phyloP scores from a whole-genome alignment of 1,284 basidiomycete species.

The Cryptococcus sp. region DNA sequence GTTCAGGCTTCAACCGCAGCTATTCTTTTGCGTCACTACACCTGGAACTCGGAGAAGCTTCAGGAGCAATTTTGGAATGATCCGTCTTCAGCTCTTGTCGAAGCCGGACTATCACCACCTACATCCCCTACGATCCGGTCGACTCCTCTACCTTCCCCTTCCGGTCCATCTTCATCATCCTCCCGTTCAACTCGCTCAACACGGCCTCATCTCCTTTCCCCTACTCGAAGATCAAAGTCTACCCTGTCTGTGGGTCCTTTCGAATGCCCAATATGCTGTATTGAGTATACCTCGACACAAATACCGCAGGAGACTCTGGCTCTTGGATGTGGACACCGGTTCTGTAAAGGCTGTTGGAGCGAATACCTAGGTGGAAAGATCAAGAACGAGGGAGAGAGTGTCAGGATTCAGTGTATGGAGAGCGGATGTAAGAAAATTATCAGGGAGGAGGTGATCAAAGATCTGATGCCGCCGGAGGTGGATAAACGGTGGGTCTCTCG shows the following conservation, averaged over 20 bases:
- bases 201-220: slow-evolving; percentile 32
- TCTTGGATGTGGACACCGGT: slow-evolving; percentile 73
- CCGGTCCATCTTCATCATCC: slow-evolving; percentile 18
- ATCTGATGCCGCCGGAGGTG: slow-evolving; percentile 45
- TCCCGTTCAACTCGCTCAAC: slow-evolving; percentile 33
- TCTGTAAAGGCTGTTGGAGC: slow-evolving; percentile 82
- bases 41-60: slow-evolving; percentile 96
- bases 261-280: slow-evolving; percentile 86
- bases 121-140: slow-evolving; percentile 35
- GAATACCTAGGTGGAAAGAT: slow-evolving; percentile 83
- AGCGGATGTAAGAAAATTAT: slow-evolving; percentile 77
- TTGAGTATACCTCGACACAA: slow-evolving; percentile 57
- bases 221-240: slow-evolving; percentile 48
- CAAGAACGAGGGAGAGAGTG: slow-evolving; percentile 80
- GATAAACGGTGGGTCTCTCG: slow-evolving; percentile 46
- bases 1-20: slow-evolving; percentile 58
- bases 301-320: slow-evolving; percentile 56
- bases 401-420: slow-evolving; percentile 84
- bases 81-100: slow-evolving; percentile 61
- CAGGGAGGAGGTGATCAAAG: slow-evolving; percentile 51
- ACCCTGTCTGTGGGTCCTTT: slow-evolving; percentile 54
- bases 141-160: slow-evolving; percentile 33
- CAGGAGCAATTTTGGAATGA: slow-evolving; percentile 94
- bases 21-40: slow-evolving; percentile 75
- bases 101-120: slow-evolving; percentile 59